Evolutionary conservation across 2,329 filamentous ascomycete species (phyloP), one percentile per base, ranked within the genome.

Genomic region (Ophiosphaerella korrae): DNA sequence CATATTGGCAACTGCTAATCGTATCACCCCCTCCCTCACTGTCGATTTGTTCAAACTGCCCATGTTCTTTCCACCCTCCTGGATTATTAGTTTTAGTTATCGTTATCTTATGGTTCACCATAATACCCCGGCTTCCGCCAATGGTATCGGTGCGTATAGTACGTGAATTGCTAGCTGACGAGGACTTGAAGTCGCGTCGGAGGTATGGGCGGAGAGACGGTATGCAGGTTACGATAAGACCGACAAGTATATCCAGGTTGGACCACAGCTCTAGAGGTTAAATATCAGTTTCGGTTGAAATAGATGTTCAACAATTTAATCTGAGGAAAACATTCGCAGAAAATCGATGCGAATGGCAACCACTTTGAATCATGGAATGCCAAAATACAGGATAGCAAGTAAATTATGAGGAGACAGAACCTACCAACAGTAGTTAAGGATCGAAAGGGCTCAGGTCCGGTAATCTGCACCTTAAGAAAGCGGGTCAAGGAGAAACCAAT

Each of bases 191-290:
- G 24, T 26, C 24, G 12, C 23, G 16, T 9, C 39, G 39, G 23
- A 42, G 39, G n/a, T 42, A 42, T 11, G 39, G 39, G 16, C 39
- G 39, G 14, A 42, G 39, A 23, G 39, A 42, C 5, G 39, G 39
- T 18, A 26, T 18, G 23, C 39, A 42, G 39, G 39, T 26, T 31
- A 42, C 39, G 24, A 42, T 42, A 7, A 42, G 24, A 8, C 21
- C 39, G 23, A 42, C 21, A 4, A 26, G 24, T 7, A 42, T 42
- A 16, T 42, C 39, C 12, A 42, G 24, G 12, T 12, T 13, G 8
- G 39, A 42, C 39, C 39, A 42, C 12, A 42, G 24, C 29, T 42
- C 39, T 42, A 14, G 36, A 29, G 13, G 29, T 5, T 24, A 24
- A 21, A 21, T 21, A 21, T 21, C 18, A 21, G 18, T 21, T 21